phyloP scores from a whole-genome alignment of 345 rosid genomes.

The Adansonia digitata region DNA sequence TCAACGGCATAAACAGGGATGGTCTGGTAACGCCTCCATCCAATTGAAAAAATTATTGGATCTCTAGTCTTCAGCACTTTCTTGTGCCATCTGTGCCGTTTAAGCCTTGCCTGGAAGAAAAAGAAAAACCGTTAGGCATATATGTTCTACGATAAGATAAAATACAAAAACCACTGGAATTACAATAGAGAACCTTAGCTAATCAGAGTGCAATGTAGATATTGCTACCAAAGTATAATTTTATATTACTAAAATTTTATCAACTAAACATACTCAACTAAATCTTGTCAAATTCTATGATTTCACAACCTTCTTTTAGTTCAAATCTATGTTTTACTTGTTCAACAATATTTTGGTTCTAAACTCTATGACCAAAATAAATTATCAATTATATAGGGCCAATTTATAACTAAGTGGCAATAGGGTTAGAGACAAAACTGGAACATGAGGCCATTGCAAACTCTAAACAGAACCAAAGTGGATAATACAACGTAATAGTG shows the following conservation, averaged over 20 bases:
- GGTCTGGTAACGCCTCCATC: conserved; percentile 96
- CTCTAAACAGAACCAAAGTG: background rate
- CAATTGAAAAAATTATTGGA: conserved; percentile 83
- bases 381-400: background rate
- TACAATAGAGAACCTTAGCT: background rate
- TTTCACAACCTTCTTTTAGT: background rate
- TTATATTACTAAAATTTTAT: background rate
- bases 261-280: background rate
- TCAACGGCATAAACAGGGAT: conserved; percentile 78
- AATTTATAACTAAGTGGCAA: background rate
- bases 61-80: conserved; percentile 85
- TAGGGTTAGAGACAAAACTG: background rate
- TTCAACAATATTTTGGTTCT: background rate
- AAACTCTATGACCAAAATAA: background rate
- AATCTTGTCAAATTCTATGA: background rate
- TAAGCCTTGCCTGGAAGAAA: conserved; percentile 62
- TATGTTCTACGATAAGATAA: background rate
- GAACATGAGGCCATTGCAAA: background rate
- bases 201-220: background rate
- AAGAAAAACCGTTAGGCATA: background rate
- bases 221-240: background rate
- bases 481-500: background rate
- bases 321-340: background rate
- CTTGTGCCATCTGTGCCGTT: conserved; percentile 90
- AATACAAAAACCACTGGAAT: background rate